Percentiles rank a stretch among this genome's conserved stretches.
phyloP scores from a whole-genome alignment of 1,284 basidiomycete species.

The Stygiomarasmius scandens region DNA sequence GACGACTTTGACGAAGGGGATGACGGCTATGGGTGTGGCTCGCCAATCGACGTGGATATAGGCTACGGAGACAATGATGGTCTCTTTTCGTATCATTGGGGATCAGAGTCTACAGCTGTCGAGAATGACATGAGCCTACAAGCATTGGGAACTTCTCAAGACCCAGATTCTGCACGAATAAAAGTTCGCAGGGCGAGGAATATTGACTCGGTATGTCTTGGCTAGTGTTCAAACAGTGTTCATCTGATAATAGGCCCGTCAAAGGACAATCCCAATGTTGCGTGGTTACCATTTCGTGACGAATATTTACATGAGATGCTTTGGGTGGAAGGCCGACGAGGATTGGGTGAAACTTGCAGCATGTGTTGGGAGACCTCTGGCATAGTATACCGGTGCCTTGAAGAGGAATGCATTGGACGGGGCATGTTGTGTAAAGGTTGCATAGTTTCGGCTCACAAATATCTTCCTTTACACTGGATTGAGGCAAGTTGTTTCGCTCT shows the following conservation, averaged over 20 bases:
- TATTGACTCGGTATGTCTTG: neutral
- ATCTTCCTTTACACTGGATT: neutral
- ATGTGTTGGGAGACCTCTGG: neutral
- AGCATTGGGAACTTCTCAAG: neutral
- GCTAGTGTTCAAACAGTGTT: no score
- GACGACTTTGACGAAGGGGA: neutral
- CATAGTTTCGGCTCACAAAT: conserved; percentile 14
- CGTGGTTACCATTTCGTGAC: neutral
- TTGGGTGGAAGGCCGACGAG: conserved; percentile 15
- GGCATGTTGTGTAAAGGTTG: conserved; percentile 18
- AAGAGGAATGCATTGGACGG: conserved; percentile 10
- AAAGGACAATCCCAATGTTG: neutral
- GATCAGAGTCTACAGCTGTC: neutral
- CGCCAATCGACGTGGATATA: neutral
- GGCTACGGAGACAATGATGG: neutral
- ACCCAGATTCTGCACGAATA: neutral
- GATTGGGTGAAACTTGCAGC: neutral
- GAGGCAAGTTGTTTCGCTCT: neutral
- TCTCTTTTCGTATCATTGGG: neutral
- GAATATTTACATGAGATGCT: conserved; percentile 16
- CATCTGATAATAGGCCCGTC: no score
- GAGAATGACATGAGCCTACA: neutral
- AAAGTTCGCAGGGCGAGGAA: neutral
- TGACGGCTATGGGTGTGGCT: neutral
- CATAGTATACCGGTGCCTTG: conserved; percentile 12